These are phyloP conservation scores for Hordeum pubiflorum DNA, from an alignment of 202 grass and related monocot genomes.

Conservation along the genomic window DNA sequence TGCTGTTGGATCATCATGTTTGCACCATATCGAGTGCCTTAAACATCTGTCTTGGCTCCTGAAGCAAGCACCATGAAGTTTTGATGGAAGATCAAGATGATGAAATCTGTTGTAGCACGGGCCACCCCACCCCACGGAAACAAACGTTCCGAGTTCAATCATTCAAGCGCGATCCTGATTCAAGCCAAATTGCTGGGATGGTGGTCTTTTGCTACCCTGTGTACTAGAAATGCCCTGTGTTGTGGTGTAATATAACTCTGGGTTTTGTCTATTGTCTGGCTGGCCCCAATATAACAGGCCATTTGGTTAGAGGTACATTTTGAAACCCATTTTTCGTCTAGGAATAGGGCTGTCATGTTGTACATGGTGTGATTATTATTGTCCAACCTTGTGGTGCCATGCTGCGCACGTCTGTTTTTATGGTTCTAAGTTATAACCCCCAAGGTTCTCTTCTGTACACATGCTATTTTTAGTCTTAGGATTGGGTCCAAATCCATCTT, in stretches of 20 bases:
- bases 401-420: conserved; percentile 25
- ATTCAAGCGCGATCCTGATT: conserved; percentile 2
- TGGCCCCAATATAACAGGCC: conserved; percentile 30
- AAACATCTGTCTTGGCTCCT: conserved; percentile 22
- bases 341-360: conserved; percentile 49
- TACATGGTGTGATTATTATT: conserved; percentile 55
- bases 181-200: conserved; percentile 5
- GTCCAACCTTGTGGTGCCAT: conserved; percentile 38
- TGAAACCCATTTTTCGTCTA: conserved; percentile 18
- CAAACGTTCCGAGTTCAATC: background rate
- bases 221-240: conserved; percentile 1
- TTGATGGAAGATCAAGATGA: conserved; percentile 36
- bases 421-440: conserved; percentile 33
- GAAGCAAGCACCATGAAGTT: conserved; percentile 25
- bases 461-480: no score
- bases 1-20: conserved; percentile 4
- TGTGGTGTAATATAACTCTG: conserved; percentile 49
- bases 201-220: conserved; percentile 17
- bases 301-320: conserved; percentile 38
- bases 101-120: conserved; percentile 2
- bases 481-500: background rate
- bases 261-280: conserved; percentile 27
- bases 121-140: background rate
- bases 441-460: conserved; percentile 5
- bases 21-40: conserved; percentile 13